phyloP scores from a whole-genome alignment of 192 early-diverging fungal species.

The Pilaira anomala region DNA sequence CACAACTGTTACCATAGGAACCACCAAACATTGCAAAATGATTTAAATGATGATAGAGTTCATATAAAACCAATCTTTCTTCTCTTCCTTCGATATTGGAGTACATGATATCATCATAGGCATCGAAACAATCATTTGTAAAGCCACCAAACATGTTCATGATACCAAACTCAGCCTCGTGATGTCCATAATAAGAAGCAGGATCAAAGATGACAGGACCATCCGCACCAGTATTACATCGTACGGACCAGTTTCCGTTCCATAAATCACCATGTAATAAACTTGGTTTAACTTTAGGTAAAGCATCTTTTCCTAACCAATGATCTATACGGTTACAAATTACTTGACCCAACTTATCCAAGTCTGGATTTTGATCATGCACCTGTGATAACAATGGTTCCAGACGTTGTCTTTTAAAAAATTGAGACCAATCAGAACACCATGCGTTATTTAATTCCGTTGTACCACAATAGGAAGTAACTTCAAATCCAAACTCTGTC shows the following conservation, averaged over 20 bases:
- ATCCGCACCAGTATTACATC: background rate
- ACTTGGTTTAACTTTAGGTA: background rate
- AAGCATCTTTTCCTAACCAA: background rate
- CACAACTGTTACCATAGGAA: background rate
- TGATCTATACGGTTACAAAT: background rate
- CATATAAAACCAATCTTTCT: background rate
- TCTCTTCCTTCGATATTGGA: background rate
- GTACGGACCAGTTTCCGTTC: conserved; percentile 4
- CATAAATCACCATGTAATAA: conserved; percentile 7
- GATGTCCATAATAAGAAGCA: background rate
- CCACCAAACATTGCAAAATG: conserved; percentile 10
- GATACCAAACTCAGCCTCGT: conserved; percentile 1
- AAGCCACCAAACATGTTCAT: conserved; percentile 13
- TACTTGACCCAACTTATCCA: background rate
- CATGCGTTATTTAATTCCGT: conserved; percentile 1
- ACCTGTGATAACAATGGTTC: background rate
- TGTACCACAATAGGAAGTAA: background rate
- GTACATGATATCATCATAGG: background rate
- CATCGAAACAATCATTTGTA: background rate
- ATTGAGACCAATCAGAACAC: conserved; percentile 1
- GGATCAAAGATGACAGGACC: conserved; percentile 3
- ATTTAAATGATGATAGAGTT: conserved; percentile 13
- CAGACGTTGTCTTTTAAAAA: background rate
- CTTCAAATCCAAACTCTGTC: conserved; percentile 3
- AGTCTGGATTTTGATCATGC: background rate